Percentiles rank a stretch among this genome's conserved stretches.
These are phyloP conservation scores for Suillus decipiens DNA, from an alignment of 768 basidiomycete species.

Conservation along the genomic window DNA sequence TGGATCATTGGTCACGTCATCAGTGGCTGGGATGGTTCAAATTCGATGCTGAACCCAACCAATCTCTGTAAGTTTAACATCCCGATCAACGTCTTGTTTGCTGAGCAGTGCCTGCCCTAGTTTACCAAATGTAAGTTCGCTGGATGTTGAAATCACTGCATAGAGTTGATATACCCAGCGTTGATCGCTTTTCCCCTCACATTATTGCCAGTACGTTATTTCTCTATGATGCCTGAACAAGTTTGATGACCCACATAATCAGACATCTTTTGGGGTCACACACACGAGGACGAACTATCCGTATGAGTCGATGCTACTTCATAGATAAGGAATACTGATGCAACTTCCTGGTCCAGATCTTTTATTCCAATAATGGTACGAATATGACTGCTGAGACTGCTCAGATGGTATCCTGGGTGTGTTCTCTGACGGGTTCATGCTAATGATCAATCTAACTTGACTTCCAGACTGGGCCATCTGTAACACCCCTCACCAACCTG, in stretches of 20 bases:
- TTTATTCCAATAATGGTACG: constrained; percentile 73
- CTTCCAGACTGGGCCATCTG: constrained; percentile 62
- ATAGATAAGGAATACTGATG: background rate
- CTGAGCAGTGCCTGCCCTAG: constrained; percentile 25
- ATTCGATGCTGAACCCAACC: constrained; percentile 63
- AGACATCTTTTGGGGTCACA: constrained; percentile 81
- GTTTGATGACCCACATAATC: constrained; percentile 15
- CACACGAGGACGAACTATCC: constrained; percentile 72
- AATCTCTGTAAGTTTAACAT: constrained; percentile 57
- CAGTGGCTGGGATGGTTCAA: constrained; percentile 71
- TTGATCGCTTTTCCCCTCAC: constrained; percentile 78
- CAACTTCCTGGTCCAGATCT: constrained; percentile 47
- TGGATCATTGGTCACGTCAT: constrained; percentile 61
- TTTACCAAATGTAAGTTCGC: constrained; percentile 50
- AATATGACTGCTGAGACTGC: constrained; percentile 57
- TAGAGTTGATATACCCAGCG: constrained; percentile 37
- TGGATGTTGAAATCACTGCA: background rate
- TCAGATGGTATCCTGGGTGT: constrained; percentile 51
- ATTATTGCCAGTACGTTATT: constrained; percentile 67
- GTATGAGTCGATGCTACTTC: constrained; percentile 35
- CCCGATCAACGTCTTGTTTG: background rate
- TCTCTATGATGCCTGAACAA: constrained; percentile 9
- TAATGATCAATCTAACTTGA: constrained; percentile 14
- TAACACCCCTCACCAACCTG: constrained; percentile 69
- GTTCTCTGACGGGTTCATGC: constrained; percentile 16